Base-by-base conservation (phyloP, 257 asterid genomes). In the Thymus quinquecostatus region DNA sequence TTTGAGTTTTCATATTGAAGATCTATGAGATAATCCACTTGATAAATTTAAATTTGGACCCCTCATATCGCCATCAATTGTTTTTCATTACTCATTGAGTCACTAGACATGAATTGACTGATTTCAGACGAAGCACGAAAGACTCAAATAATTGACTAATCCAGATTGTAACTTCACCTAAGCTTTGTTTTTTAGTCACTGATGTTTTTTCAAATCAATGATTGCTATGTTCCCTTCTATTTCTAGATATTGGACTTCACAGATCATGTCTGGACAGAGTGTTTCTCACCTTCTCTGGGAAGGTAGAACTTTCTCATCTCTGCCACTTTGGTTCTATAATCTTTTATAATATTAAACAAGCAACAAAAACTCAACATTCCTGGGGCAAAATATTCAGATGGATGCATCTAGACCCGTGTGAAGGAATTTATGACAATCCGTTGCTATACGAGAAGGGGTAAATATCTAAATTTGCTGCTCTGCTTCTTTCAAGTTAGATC, bases 401-500 rank as follows among this genome's bases (percentile, higher is more conserved):
- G 98, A 87, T 94, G 92, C 98, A 94, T 79, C 96, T 94, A 74
- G 98, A 94, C 83, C 96, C 98, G 36, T 94, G 98, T 78, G 98
- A 94, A 79, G 98, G 96, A 81, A 91, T 87, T 71, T 89, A 87
- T 73, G 97, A 89, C 89, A 94, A 81, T 60, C 98, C 97, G 38
- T 79, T 94, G 56, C 84, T 94, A 65, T 94, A 94, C 79, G 98
- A 94, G 84, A 89, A 87, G 81, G 98, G 98, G 98, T 94, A 89
- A 63, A 64, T 73, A 40, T 79, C 80, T 75, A 66, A 78, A 44
- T 68, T 34, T 8, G 5, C 53, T 48, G n/a, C 14, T 21, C 0
- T n/a, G 21, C 60, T 54, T 68, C 61, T 60, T 75, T 70, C 36
- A n/a, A 63, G 8, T 34, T 32, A 55, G 61, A 69, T 75, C 70